These are phyloP conservation scores for Xylaria arbuscula DNA, from an alignment of 2,329 filamentous ascomycete species.

Conservation along the genomic window DNA sequence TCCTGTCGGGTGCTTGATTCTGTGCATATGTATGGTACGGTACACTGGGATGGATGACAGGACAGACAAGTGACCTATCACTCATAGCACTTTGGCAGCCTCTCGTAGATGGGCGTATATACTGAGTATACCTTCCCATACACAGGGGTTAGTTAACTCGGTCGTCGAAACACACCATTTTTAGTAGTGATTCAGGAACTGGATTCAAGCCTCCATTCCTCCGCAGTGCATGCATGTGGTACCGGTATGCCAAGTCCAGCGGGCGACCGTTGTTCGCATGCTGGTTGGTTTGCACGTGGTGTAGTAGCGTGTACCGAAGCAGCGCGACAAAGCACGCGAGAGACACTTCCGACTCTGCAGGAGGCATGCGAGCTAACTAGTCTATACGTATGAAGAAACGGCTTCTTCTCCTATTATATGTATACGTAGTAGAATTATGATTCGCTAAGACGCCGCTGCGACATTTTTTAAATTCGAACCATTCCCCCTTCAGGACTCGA, in stretches of 20 bases:
- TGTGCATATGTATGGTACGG: not conserved
- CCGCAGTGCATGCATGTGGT: slow-evolving; percentile 5
- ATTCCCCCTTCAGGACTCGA: slow-evolving; percentile 15
- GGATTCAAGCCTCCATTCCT: no score
- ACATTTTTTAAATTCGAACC: not conserved
- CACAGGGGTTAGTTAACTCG: not conserved
- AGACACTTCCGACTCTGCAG: not conserved
- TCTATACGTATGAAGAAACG: not conserved
- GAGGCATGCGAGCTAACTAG: not conserved
- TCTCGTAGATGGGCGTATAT: not conserved
- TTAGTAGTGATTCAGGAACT: not conserved
- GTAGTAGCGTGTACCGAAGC: not conserved
- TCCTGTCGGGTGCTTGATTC: not conserved
- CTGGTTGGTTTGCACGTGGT: slow-evolving; percentile 18
- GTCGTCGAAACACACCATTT: not conserved
- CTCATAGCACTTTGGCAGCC: not conserved
- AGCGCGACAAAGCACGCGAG: not conserved
- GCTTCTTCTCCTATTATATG: not conserved
- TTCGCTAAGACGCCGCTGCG: not conserved
- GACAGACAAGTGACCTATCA: not conserved
- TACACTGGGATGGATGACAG: not conserved
- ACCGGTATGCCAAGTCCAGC: not conserved
- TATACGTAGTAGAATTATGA: not conserved
- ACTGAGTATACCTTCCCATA: not conserved
- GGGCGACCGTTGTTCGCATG: not conserved